Base-by-base conservation (phyloP, 2,329 filamentous ascomycete species). In the Xylariaceae sp. region DNA sequence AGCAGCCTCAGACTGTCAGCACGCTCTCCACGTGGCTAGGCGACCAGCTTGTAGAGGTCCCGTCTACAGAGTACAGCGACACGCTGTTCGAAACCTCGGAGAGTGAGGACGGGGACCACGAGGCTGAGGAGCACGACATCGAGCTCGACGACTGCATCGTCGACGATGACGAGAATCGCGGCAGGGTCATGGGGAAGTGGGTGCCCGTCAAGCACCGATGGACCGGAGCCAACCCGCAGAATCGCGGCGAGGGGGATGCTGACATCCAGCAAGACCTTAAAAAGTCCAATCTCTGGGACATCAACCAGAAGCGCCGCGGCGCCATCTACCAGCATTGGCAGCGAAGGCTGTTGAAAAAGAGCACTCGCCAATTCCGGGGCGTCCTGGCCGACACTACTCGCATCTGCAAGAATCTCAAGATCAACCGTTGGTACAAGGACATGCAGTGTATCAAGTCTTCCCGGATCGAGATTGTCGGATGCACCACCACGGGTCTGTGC, bases 401-500 rank as follows among this genome's bases (percentile, higher is more conserved):
- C 1, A 58, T 65, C 4, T 71, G 72, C 19, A 59, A 61, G 9
- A 62, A 75, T 11, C 57, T 76, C 6, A 76, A 72, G 32, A 67
- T 72, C 14, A 70, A 69, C 12, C 69, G 65, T 17, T 81, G 72
- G 67, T 69, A 79, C 37, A 63, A 66, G 22, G 74, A 86, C 38
- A 58, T 69, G 7, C 46, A 49, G 5, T 50, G 65, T 5, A 51
- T 73, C n/a, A 47, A 46, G 3, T 36, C 43, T 2, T 50, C 58
- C 12, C 30, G 46, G 0, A 55, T 70, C 12, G 59, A 71, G 15
- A 65, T 85, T 16, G 59, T 90, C 3, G 71, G 72, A 21, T 72
- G 73, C 32, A 94, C 87, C 0, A 88, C 83, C 0, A 93, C 87
- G 0, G 85, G 86, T 1, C 53, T 93, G 7, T 80, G 79, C 56